Evolutionary conservation across 805 yeast genomes (phyloP).

Genomic region (Starmerella riodocensis): DNA sequence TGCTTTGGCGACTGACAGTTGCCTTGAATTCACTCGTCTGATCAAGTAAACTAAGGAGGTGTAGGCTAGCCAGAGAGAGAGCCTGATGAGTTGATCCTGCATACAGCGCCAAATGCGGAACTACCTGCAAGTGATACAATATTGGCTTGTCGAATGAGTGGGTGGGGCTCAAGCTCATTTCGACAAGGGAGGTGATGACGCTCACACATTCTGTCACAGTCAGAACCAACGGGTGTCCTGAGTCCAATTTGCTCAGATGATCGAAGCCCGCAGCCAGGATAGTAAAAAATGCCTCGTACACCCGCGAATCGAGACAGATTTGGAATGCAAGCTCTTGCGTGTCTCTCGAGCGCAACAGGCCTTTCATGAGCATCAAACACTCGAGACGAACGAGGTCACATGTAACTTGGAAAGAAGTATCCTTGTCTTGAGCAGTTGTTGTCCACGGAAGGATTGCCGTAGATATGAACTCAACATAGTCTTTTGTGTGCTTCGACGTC

Average conservation of each 20-base stretch:
- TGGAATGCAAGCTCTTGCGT: slow-evolving; percentile 30
- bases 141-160: slow-evolving; percentile 40
- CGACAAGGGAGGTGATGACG: slow-evolving; percentile 30
- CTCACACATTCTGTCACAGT: slow-evolving; percentile 33
- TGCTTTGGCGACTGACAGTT: slow-evolving; percentile 34
- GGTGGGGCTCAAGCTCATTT: slow-evolving; percentile 23
- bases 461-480: slow-evolving; percentile 58
- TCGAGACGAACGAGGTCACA: slow-evolving; percentile 36
- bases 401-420: slow-evolving; percentile 22
- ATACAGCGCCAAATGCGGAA: slow-evolving; percentile 64
- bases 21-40: slow-evolving; percentile 36
- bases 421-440: not conserved
- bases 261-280: slow-evolving; percentile 52
- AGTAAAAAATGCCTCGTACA: slow-evolving; percentile 42
- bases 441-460: slow-evolving; percentile 48
- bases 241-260: slow-evolving; percentile 31
- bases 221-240: slow-evolving; percentile 27
- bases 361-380: slow-evolving; percentile 40
- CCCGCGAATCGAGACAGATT: slow-evolving; percentile 46
- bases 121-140: slow-evolving; percentile 51
- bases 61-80: slow-evolving; percentile 43
- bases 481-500: slow-evolving; percentile 1
- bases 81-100: slow-evolving; percentile 42
- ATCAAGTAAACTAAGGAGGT: slow-evolving; percentile 41
- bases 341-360: slow-evolving; percentile 20